phyloP scores from a whole-genome alignment of 495 filamentous ascomycete genomes.

The Choiromyces venosus region DNA sequence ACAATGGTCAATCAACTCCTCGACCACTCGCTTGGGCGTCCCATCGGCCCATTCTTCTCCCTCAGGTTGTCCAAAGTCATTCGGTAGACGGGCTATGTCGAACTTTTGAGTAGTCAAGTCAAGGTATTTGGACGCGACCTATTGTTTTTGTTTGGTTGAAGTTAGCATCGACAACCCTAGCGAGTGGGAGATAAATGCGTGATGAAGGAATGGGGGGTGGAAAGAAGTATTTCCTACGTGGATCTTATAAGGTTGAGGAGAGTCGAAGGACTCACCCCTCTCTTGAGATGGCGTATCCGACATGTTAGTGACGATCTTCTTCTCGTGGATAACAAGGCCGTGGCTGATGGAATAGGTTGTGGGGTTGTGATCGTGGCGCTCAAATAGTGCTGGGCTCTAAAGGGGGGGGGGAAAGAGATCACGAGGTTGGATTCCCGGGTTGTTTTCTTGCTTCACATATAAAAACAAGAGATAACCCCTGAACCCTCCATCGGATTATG shows the following conservation, averaged over 20 bases:
- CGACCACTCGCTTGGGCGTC: slow-evolving; percentile 43
- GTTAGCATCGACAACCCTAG: background rate
- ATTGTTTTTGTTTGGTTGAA: background rate
- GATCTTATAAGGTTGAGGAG: background rate
- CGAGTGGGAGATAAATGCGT: background rate
- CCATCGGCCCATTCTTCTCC: slow-evolving; percentile 38
- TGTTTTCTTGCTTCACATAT: background rate
- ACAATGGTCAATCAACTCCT: slow-evolving; percentile 45
- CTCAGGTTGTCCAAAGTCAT: slow-evolving; percentile 36
- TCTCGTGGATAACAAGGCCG: background rate
- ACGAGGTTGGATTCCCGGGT: background rate
- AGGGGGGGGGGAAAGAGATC: background rate
- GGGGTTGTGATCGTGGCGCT: background rate
- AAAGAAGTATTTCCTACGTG: background rate
- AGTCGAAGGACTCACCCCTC: background rate
- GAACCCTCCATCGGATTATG: background rate
- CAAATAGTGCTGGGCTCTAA: background rate
- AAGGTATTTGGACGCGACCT: slow-evolving; percentile 44
- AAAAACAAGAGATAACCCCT: background rate
- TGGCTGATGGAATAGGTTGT: background rate
- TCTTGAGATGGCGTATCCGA: slow-evolving; percentile 1
- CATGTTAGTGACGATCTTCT: background rate
- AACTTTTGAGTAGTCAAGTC: slow-evolving; percentile 46
- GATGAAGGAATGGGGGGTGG: background rate
- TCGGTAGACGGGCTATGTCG: slow-evolving; percentile 43